Evolutionary conservation across 768 basidiomycete genomes (phyloP), one percentile per base, ranked within the genome.

Genomic region (Phaffia australis): DNA sequence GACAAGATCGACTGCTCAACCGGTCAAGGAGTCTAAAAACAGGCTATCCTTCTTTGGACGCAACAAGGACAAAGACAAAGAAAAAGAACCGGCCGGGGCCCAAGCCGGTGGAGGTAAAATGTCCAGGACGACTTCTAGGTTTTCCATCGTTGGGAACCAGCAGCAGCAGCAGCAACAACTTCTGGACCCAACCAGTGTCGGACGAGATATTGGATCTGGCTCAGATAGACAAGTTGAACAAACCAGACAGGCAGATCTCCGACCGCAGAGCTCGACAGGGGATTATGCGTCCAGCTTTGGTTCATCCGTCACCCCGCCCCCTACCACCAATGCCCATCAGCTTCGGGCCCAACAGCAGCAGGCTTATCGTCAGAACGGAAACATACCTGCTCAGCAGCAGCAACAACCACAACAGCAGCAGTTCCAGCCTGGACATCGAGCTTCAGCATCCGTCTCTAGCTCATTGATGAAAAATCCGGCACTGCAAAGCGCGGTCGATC

Each of bases 401-500:
- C 60, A 48, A n/a, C 46, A 46, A 29, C 35, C 46, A 25, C 14
- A n/a, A 35, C 23, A 35, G n/a, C 64, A 25, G 15, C 25, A 30
- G n/a, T n/a, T n/a, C 11, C 59, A 60, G 59, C 59, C 11, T 18
- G 29, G 15, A 3, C 25, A 23, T 30, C 59, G 27, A 29, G 27
- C 27, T n/a, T 54, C 52, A 8, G 52, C 52, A 8, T n/a, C 27
- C 27, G 52, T n/a, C 16, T n/a, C 52, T 25, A 57, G 49, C 65
- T 23, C 65, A 18, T 25, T 25, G 23, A 9, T 46, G 47, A 23
- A 21, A 19, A 23, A 50, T 49, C 66, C 32, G 16, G 62, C 51
- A 21, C 54, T 69, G 14, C 61, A 55, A 58, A 47, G 35, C 35
- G 62, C 67, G 6, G n/a, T 69, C 67, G 46, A 69, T 46, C 63